These are phyloP conservation scores for Aquilaria malaccensis DNA, from an alignment of 345 rosid genomes.

Conservation along the genomic window DNA sequence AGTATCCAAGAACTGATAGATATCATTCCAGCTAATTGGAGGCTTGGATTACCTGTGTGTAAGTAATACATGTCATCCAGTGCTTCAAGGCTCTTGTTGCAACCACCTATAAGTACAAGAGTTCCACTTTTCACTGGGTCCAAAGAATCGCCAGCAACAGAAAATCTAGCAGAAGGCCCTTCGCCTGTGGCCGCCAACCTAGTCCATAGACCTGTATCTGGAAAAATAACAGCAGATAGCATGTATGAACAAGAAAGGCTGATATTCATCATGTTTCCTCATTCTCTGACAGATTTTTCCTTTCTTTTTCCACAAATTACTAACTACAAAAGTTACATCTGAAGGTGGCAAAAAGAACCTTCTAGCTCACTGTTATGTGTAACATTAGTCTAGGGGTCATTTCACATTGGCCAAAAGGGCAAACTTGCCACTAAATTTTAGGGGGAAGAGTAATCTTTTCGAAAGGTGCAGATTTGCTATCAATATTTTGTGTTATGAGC, in stretches of 20 bases:
- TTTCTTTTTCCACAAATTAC: background rate
- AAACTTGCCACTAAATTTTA: too few species aligned
- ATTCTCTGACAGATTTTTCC: too few species aligned
- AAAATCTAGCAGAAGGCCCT: conserved; percentile 95
- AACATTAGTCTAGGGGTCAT: too few species aligned
- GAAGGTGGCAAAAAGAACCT: too few species aligned
- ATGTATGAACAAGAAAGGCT: conserved; percentile 6
- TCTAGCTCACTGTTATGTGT: too few species aligned
- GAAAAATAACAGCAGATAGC: conserved; percentile 8
- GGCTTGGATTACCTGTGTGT: conserved; percentile 56
- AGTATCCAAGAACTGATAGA: conserved; percentile 4
- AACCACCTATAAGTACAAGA: conserved; percentile 84
- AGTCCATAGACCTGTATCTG: conserved; percentile 85
- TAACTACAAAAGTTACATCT: background rate
- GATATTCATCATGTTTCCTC: too few species aligned
- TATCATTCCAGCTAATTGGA: conserved; percentile 9
- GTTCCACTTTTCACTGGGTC: conserved; percentile 74
- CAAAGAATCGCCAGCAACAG: conserved; percentile 84
- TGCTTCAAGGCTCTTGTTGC: conserved; percentile 93
- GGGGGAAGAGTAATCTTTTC: too few species aligned
- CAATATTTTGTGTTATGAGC: too few species aligned
- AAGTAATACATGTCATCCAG: conserved; percentile 86
- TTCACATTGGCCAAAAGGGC: too few species aligned
- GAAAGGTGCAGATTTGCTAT: too few species aligned
- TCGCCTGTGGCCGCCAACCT: conserved; percentile 57